Evolutionary conservation across 1,284 basidiomycete species (phyloP), one percentile per base, ranked within the genome.

Genomic region (Papiliotrema flavescens): DNA sequence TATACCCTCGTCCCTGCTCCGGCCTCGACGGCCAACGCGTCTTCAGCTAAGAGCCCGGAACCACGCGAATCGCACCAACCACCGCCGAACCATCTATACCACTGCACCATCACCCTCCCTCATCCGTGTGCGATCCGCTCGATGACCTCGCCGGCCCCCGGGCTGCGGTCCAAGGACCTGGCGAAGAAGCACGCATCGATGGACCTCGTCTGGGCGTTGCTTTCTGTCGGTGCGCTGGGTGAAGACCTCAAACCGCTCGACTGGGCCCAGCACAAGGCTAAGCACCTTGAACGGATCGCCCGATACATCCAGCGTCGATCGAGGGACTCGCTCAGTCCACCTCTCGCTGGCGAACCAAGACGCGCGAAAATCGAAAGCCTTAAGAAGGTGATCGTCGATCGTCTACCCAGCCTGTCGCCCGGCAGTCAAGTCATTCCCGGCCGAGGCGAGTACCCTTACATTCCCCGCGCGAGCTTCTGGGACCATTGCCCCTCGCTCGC

Each of bases 121-220:
- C 14, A 39, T 1, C 43, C 24, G 2, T 47, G 47, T 14, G 37
- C 45, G 5, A 20, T 56, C 14, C 4, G 13, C 13, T n/a, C 54
- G 4, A 41, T 48, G 15, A 44, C 48, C 22, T 54, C 60, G 4
- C 24, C 54, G 3, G 54, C 39, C 24, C 8, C 11, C 14, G 45
- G 50, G 7, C 51, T 35, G 26, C 26, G 52, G 7, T 53, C 53
- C 0, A 63, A 62, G 40, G 40, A 56, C 23, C 34, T 53, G 19
- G 65, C 67, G 1, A 69, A 67, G 55, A 55, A 55, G 19, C 47
- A 47, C 19, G 67, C 64, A 1, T 42, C 57, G 0, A 53, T 52
- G 37, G 50, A 58, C n/a, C 53, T 54, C 14, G 54, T 61, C n/a
- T 39, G 37, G n/a, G 48, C 22, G 17, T 54, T 69, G 19, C 47